Evolutionary conservation across 768 basidiomycete species (phyloP), one percentile per base, ranked within the genome.

Genomic region (Hericium alpestre): DNA sequence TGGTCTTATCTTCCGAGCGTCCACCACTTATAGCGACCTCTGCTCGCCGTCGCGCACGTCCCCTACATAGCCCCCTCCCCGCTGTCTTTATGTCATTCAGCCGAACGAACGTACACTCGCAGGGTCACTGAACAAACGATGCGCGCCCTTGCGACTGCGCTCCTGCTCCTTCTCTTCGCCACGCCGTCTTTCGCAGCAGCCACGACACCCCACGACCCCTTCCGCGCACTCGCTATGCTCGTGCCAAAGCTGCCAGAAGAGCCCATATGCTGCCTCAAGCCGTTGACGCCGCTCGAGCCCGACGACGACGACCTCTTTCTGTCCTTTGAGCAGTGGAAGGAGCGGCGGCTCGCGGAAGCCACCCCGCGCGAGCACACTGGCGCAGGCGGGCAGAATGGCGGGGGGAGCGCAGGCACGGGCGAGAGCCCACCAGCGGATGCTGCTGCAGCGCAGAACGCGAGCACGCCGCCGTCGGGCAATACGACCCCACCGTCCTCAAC

Each of bases 291-390:
- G 0, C 64, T 71, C 3, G 68, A 71, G 47, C 67, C 79, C 2
- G 67, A 72, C 7, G 83, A 83, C 53, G 82, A 84, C 61, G 81
- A 84, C 54, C 70, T 85, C 5, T 71, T 92, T 20, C 78, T 90
- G 20, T 87, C 88, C 0, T 93, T 93, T 64, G 87, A 92, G 64
- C 90, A 92, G 62, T 93, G 90, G 90, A 90, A 90, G 65, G 80
- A 80, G 37, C 87, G 80, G 61, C 85, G 84, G 57, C 65, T 73
- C 50, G 69, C 69, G 39, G 74, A 79, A 59, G 67, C 65, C 12
- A 65, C 69, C n/a, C 65, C 69, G 20, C 67, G 67, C 39, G 60
- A 60, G 12, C 13, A 38, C 20, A 11, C 37, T 6, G 57, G 41
- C 23, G 23, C 53, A 25, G 4, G 12, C 15, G 10, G 25, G 38